Evolutionary conservation across 768 basidiomycete genomes (phyloP), one percentile per base, ranked within the genome.

Genomic region (Boletus edulis): DNA sequence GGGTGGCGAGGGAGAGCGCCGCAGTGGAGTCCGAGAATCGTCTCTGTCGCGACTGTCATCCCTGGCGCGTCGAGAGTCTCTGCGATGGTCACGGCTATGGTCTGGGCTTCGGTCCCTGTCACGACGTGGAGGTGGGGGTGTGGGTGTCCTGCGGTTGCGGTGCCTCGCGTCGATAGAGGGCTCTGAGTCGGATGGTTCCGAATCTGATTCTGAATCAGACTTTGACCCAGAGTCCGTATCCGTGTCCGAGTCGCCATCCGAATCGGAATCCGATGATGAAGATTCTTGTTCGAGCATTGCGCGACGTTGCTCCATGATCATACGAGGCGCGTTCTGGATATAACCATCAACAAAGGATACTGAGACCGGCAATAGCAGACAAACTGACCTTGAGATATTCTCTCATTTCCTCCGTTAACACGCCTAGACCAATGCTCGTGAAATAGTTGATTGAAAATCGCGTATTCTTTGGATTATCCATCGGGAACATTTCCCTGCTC

Each of bases 381-480:
- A 63, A 57, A 76, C 81, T 43, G 61, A 89, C 91, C 78, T 96
- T 93, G 56, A 99, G 76, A 67, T 93, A 95, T 67, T 95, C 94
- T 68, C 97, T 81, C 97, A 98, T 98, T 31, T 89, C 89, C 72
- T 98, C 95, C 1, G 97, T 99, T 57, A 98, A 69, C 22, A 81
- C 80, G 52, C 97, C 97, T 56, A 98, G 67, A 0, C 93, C 93
- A 61, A 99, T 86, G 63, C 90, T 93, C 7, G 97, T 99, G 69
- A 98, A 97, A 75, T 98, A 98, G 70, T 97, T 97, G 84, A 96
- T 96, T 4, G 93, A 83, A 68, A 95, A 94, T 51, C 97, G 82
- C 1, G 97, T 98, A 67, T 98, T 90, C 74, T 96, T 97, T 0
- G 97, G 97, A 56, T 94, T 85, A 72, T 98, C 95, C 74, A 87